Base-by-base conservation (phyloP, 495 filamentous ascomycete genomes). In the Polyplosphaeria fusca region DNA sequence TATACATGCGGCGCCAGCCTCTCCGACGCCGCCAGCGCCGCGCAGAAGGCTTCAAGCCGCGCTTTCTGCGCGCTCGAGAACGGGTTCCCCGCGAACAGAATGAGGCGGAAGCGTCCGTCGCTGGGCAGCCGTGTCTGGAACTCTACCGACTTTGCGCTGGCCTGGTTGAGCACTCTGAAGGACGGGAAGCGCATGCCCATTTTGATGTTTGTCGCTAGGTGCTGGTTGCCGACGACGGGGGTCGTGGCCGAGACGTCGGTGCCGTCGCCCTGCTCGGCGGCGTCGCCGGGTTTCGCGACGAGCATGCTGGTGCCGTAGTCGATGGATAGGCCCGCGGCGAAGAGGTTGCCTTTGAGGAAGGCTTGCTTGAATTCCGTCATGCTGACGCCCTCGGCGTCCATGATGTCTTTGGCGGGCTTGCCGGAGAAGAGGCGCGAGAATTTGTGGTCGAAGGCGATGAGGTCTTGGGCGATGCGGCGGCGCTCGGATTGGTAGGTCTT, bases 401-500 rank as follows among this genome's bases (percentile, higher is more conserved):
- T 55, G 85, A 94, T 63, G 49, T 70, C 67, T 40, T 70, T 70
- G 0, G 66, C 68, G 1, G 69, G 69, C 4, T 61, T 44, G 5
- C 66, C 67, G 1, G 67, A 67, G 47, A 71, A 71, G 5, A 73
- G 53, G 2, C 63, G 52, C n/a, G 58, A 56, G 53, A 71, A 70
- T 52, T 77, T 73, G 53, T 81, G 78, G 69, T 93, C 88, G 61
- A 89, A 90, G 20, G 82, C 75, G 18, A 93, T 73, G 1, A 93
- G 73, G 38, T 84, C 82, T 50, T 87, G 76, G 5, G 88, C 88
- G 11, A 90, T 77, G 12, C 79, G 74, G 47, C 82, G 80, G 28
- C 88, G 80, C 70, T 93, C 88, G 3, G 71, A 60, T 58, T 86
- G 76, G 67, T 93, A 93, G 0, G 88, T 89, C 41, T 77, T 70